Percentiles rank a stretch among this genome's conserved stretches.
These are phyloP conservation scores for Euphorbia pulcherrima DNA, from an alignment of 345 rosid genomes.

Conservation along the genomic window DNA sequence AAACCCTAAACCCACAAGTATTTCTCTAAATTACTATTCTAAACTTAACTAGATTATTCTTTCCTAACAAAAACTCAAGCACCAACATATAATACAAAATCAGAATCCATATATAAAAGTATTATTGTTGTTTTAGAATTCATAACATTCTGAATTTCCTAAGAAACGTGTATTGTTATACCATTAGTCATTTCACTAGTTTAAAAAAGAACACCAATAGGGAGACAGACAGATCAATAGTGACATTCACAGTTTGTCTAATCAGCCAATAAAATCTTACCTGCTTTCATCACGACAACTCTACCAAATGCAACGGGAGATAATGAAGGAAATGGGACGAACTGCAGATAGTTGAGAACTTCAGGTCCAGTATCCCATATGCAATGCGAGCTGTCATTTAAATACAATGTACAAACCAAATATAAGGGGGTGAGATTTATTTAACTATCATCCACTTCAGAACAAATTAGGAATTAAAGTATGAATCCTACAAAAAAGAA, in stretches of 20 bases:
- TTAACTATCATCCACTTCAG: not conserved
- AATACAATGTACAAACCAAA: not conserved
- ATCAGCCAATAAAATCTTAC: constrained; percentile 6
- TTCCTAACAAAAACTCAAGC: no score
- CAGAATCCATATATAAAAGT: constrained; percentile 1
- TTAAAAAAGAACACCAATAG: not conserved
- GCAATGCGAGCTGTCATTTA: not conserved
- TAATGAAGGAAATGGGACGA: not conserved
- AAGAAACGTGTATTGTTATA: no score
- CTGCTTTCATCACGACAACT: not conserved
- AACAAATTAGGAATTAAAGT: not conserved
- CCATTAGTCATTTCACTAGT: no score
- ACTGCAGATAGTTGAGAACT: not conserved
- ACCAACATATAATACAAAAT: not conserved
- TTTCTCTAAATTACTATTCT: no score
- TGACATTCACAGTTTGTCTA: not conserved
- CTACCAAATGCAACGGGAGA: not conserved
- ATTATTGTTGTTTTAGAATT: not conserved
- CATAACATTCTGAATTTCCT: not conserved
- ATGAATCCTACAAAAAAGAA: no score
- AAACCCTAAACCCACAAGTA: no score
- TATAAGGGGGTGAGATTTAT: not conserved
- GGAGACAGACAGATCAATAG: not conserved
- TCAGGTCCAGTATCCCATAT: not conserved
- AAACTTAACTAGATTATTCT: no score